Conservation (phyloP, 2,329 filamentous ascomycete species). For the Botrytis medusae region DNA sequence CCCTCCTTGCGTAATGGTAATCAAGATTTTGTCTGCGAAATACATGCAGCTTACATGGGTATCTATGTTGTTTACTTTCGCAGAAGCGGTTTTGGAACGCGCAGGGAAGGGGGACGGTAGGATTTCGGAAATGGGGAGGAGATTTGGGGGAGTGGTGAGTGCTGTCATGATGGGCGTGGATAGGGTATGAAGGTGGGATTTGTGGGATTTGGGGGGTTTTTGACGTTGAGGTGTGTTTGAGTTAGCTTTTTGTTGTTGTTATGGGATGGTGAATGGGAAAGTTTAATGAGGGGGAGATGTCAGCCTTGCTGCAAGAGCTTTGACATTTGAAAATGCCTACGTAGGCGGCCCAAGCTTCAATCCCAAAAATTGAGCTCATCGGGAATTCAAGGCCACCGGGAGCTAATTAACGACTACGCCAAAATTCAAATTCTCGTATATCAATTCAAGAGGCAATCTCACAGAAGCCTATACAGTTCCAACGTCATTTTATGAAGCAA, state of each 20-base stretch:
- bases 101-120: constrained; percentile 36
- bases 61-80: constrained; percentile 62
- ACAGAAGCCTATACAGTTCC: too few relatives aligned
- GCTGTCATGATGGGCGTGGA: neutral
- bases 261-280: neutral
- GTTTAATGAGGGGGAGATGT: neutral
- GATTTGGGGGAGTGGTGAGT: neutral
- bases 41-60: constrained; percentile 72
- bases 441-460: too few relatives aligned
- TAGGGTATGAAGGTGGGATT: neutral
- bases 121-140: constrained; percentile 11
- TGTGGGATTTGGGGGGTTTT: neutral
- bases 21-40: constrained; percentile 87
- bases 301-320: constrained; percentile 13
- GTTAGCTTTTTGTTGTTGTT: neutral
- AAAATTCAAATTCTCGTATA: neutral
- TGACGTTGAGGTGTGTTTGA: neutral
- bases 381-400: neutral
- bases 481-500: neutral
- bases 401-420: too few relatives aligned
- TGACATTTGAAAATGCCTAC: neutral
- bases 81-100: constrained; percentile 46
- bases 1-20: constrained; percentile 85
- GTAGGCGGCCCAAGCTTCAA: neutral
- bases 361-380: too few relatives aligned